A percentile compares a stretch with the other conserved stretches of the same genome.
phyloP scores from a whole-genome alignment of 495 filamentous ascomycete genomes.

The Daldinia loculata region DNA sequence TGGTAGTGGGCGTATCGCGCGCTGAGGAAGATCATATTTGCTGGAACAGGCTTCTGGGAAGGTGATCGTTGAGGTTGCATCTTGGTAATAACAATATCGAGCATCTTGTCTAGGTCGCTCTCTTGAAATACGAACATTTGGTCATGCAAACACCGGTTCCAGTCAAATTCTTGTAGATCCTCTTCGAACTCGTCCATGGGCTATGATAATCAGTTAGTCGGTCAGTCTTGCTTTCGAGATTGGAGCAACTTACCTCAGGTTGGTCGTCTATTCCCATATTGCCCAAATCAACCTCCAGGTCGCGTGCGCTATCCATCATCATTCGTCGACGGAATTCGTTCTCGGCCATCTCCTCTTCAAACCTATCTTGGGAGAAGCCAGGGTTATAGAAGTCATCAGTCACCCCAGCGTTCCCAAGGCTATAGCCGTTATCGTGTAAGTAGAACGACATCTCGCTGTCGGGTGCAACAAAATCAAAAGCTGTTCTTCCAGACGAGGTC shows the following conservation, averaged over 20 bases:
- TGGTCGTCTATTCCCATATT: constrained; percentile 96
- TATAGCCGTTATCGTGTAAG: constrained; percentile 91
- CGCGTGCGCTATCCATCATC: constrained; percentile 99
- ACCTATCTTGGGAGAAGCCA: constrained; percentile 90
- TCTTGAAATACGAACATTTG: constrained; percentile 99
- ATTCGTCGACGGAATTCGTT: constrained; percentile 94
- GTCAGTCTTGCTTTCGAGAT: background rate
- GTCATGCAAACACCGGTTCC: constrained; percentile 93
- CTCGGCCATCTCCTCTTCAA: constrained; percentile 97
- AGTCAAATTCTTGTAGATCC: constrained; percentile 95
- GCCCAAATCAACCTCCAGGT: constrained; percentile 95
- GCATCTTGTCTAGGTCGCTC: constrained; percentile 83
- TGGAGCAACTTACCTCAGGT: constrained; percentile 73
- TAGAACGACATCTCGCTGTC: constrained; percentile 97
- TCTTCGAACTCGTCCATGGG: constrained; percentile 84
- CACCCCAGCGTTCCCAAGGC: constrained; percentile 85
- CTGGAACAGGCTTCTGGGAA: constrained; percentile 95
- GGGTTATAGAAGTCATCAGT: constrained; percentile 94
- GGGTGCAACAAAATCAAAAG: constrained; percentile 92
- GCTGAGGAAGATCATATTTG: constrained; percentile 95
- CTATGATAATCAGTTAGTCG: constrained; percentile 55
- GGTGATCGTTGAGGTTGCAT: constrained; percentile 97
- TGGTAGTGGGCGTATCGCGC: constrained; percentile 98
- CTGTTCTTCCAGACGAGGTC: constrained; percentile 92
- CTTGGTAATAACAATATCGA: constrained; percentile 96